Evolutionary conservation across 352 stramenopile species (phyloP), one percentile per base, ranked within the genome.

Genomic region (Bremia lactucae): DNA sequence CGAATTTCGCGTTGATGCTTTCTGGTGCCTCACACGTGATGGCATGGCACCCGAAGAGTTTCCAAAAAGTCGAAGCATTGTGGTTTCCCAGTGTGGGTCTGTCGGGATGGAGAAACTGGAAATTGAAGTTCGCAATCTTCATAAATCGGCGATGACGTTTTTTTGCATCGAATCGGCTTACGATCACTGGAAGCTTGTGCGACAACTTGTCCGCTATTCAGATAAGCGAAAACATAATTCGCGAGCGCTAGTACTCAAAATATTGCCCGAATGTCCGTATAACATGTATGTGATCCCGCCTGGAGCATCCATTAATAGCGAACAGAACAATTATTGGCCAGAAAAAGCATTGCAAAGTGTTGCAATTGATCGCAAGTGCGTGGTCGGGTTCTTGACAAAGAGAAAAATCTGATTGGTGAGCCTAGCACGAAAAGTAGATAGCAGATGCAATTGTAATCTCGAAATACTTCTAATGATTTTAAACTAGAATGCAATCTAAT

Each of bases 101-200:
- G 46, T 85, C 1, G 42, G 42, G 0, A 81, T 90, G 51, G 31
- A 36, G 2, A 52, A 40, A 33, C 38, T 87, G 35, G 78, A 87
- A 36, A 55, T 18, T 16, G 46, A 55, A 2, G 35, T 61, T 13
- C 59, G 49, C 22, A 62, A 78, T 28, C 44, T 64, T 10, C 68
- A 73, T 23, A 51, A 68, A 26, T 83, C 58, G 1, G 42, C 47
- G 1, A 44, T 75, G 36, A 58, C 58, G 24, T 87, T 67, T 38
- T 87, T 90, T 37, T 59, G 53, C 11, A 34, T 87, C 8, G 69
- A 84, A 28, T 83, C 78, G 1, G 55, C 54, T 9, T 80, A 78
- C 37, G 72, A 87, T 28, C 63, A 87, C 37, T 72, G 62, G 52
- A 87, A 87, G 47, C 67, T 90, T 42, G 58, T 87, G 25, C 70